Evolutionary conservation across 768 basidiomycete genomes (phyloP), one percentile per base, ranked within the genome.

Genomic region (Heimioporus sp.): DNA sequence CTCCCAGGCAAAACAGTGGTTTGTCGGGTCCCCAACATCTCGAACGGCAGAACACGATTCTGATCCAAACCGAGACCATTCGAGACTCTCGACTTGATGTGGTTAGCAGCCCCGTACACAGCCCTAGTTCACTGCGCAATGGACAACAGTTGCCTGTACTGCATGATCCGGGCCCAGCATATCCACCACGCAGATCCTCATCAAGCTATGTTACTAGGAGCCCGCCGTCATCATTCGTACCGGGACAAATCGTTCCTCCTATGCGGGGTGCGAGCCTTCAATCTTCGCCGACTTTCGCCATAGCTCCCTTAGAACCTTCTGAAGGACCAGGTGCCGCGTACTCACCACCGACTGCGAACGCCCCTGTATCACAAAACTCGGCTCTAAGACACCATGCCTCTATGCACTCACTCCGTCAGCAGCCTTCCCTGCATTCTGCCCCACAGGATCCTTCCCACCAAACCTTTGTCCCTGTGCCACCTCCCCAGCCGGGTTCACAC

Each of bases 211-310:
- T 51, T 31, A 42, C 40, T 35, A 48, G 55, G 41, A 46, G 44
- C 17, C 56, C 56, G 15, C 70, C 73, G 36, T 68, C 76, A 31
- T 67, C 73, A 36, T 70, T 71, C 49, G 62, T 54, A 41, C 72
- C 76, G 16, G 70, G 71, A 37, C 68, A 70, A 49, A 53, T 67
- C 15, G 54, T 74, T 19, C 69, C 73, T n/a, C 73, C 76, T 31
- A 41, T 64, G 13, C 69, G 79, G 55, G 74, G 70, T 60, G 59
- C 69, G 10, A 72, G 73, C 42, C 69, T 52, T 58, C 65, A 46
- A 61, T 51, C 48, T 42, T 62, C 55, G 51, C 65, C 54, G 35
- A 68, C 40, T 64, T 60, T 51, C 57, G 52, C 46, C 45, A 42
- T 37, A 12, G 56, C 52, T 57, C 63, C 41, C 51, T 65, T 46